A percentile compares a stretch with the other conserved stretches of the same genome.
phyloP scores from a whole-genome alignment of 371 early-diverging fungal species.

The Haplosporangium sp. region DNA sequence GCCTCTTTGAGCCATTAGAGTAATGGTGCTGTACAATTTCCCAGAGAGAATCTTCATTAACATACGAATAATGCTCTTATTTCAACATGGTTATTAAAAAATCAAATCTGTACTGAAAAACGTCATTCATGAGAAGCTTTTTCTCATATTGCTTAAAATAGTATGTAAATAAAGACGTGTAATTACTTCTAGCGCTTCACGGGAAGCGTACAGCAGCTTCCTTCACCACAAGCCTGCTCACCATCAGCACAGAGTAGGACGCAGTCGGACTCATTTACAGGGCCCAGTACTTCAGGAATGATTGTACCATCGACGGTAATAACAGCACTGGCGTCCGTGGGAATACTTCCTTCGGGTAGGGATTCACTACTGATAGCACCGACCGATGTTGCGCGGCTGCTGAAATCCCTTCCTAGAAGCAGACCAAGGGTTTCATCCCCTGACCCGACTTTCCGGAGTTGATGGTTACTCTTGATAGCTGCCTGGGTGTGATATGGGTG shows the following conservation, averaged over 20 bases:
- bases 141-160: conserved; percentile 2
- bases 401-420: conserved; percentile 6
- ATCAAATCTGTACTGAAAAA: background rate
- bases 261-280: conserved; percentile 25
- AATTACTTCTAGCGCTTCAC: conserved; percentile 34
- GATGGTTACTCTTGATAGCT: background rate
- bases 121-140: background rate
- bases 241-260: conserved; percentile 44
- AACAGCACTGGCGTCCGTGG: background rate
- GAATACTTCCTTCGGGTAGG: conserved; percentile 1
- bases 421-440: conserved; percentile 19
- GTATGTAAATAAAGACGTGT: too few species aligned
- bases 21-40: too few species aligned
- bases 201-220: conserved; percentile 45
- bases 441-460: conserved; percentile 6
- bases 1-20: too few species aligned
- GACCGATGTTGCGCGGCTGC: conserved; percentile 15
- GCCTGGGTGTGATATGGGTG: conserved; percentile 22
- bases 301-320: background rate
- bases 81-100: conserved; percentile 1
- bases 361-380: conserved; percentile 25
- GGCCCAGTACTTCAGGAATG: background rate
- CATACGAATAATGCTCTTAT: too few species aligned
- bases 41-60: too few species aligned
- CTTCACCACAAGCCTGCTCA: conserved; percentile 40